Percentiles rank a stretch among this genome's conserved stretches.
These are phyloP conservation scores for Thinopyrum elongatum DNA, from an alignment of 176 grass and related monocot genomes.

Conservation along the genomic window DNA sequence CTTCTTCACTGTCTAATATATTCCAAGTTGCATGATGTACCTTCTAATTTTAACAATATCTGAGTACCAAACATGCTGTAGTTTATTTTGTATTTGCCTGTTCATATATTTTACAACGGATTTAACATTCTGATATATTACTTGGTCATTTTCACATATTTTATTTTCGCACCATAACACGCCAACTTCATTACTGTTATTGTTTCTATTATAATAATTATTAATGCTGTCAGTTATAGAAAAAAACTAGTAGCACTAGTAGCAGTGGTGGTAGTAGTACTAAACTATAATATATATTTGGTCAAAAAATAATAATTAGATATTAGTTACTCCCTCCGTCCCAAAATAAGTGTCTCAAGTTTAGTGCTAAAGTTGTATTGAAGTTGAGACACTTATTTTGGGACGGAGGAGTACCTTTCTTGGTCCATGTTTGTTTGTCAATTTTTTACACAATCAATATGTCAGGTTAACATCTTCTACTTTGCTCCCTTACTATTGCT, in stretches of 20 bases:
- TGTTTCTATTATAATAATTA: not conserved
- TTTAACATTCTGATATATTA: conserved; percentile 1
- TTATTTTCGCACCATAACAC: not conserved
- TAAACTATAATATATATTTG: too few species aligned
- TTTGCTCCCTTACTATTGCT: not conserved
- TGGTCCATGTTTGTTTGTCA: not conserved
- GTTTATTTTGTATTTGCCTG: conserved; percentile 18
- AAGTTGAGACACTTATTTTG: too few species aligned
- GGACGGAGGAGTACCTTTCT: not conserved
- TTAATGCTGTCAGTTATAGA: not conserved
- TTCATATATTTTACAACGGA: not conserved
- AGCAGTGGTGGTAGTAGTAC: too few species aligned
- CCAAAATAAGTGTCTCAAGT: not conserved
- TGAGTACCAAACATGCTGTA: not conserved
- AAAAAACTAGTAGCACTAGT: not conserved
- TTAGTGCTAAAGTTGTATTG: not conserved
- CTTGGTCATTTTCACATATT: not conserved
- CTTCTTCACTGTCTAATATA: not conserved
- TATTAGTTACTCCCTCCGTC: too few species aligned
- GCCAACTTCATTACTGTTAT: not conserved
- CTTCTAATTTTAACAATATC: not conserved
- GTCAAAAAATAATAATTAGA: too few species aligned
- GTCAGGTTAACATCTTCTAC: not conserved
- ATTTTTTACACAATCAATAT: not conserved
- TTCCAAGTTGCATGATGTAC: conserved; percentile 6